Evolutionary conservation across 2,329 filamentous ascomycete genomes (phyloP), one percentile per base, ranked within the genome.

Genomic region (Xylariaceae sp.): DNA sequence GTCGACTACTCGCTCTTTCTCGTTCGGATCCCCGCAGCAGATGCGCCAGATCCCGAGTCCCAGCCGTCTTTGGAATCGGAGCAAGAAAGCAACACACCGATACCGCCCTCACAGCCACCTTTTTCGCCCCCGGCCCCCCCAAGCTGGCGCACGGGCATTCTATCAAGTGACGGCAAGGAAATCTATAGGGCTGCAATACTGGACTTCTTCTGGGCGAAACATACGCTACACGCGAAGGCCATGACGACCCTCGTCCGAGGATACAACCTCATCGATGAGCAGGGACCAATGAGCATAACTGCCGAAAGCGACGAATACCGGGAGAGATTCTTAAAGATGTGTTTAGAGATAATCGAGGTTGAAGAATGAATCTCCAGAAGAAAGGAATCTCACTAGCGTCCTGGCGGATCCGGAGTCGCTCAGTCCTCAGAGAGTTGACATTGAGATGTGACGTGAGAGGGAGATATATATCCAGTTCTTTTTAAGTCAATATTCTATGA

Each of bases 141-240:
- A 75, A 72, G 72, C 5, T 91, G 87, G 87, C 76, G 87, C 9
- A 79, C 75, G 0, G 88, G 88, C 0, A 64, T 90, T 0, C 61
- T 71, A 0, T 87, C 85, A 8, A 74, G 78, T 0, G 84, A 89
- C 62, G 82, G 82, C 0, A 82, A 83, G 61, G 87, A 85, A 76
- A 74, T 85, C 10, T 91, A 89, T 64, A 80, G 87, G 2, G 85
- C 81, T 3, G 80, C 86, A 0, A 71, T 91, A 11, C 74, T 91
- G 27, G 88, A 91, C 69, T 91, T 92, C 72, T 90, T 91, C 74
- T 91, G 88, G 88, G 83, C 86, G 0, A 89, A 87, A 70, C 86
- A 90, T 69, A 87, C 86, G 60, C 63, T 85, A 0, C 85, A 83
- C 48, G 83, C 88, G 0, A 82, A 80, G 67, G 75, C 82, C 1